A percentile compares a stretch with the other conserved stretches of the same genome.
These are phyloP conservation scores for Fusarium newnesense DNA, from an alignment of 2,329 filamentous ascomycete species.

Conservation along the genomic window DNA sequence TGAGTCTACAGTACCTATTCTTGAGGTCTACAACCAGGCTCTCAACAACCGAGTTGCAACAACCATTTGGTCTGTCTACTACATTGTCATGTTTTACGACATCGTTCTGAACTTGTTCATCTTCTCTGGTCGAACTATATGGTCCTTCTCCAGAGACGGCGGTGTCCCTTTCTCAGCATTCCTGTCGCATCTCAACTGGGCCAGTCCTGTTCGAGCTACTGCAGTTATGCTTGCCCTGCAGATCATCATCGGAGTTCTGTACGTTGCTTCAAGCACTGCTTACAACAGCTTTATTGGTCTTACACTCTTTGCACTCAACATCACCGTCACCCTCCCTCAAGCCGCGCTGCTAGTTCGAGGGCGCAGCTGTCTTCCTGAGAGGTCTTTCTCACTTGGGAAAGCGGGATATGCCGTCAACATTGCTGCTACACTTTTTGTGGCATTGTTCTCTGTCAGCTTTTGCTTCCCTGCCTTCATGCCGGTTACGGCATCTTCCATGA, in stretches of 20 bases:
- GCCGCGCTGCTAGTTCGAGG: constrained; percentile 38
- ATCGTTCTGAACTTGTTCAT: constrained; percentile 43
- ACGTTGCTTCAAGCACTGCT: constrained; percentile 38
- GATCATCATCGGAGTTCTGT: constrained; percentile 39
- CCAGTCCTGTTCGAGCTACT: constrained; percentile 37
- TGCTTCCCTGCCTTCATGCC: constrained; percentile 40
- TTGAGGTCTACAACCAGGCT: constrained; percentile 42
- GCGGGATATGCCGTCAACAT: constrained; percentile 37
- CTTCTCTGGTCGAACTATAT: constrained; percentile 40
- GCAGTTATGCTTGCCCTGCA: constrained; percentile 45
- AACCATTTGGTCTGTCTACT: constrained; percentile 41
- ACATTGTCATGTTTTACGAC: constrained; percentile 43
- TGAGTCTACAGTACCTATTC: constrained; percentile 36
- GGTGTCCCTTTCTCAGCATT: constrained; percentile 38
- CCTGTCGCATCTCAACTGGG: constrained; percentile 34
- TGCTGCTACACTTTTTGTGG: constrained; percentile 34
- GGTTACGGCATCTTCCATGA: constrained; percentile 35
- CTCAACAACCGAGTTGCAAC: constrained; percentile 39
- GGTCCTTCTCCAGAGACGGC: constrained; percentile 42
- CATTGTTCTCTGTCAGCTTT: constrained; percentile 40
- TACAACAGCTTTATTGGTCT: constrained; percentile 42
- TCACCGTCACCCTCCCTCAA: constrained; percentile 39
- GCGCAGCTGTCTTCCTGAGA: constrained; percentile 37
- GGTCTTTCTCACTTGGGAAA: constrained; percentile 40
- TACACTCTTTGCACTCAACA: constrained; percentile 41